phyloP scores from a whole-genome alignment of 2,329 filamentous ascomycete species.

The Trichoderma koningii region DNA sequence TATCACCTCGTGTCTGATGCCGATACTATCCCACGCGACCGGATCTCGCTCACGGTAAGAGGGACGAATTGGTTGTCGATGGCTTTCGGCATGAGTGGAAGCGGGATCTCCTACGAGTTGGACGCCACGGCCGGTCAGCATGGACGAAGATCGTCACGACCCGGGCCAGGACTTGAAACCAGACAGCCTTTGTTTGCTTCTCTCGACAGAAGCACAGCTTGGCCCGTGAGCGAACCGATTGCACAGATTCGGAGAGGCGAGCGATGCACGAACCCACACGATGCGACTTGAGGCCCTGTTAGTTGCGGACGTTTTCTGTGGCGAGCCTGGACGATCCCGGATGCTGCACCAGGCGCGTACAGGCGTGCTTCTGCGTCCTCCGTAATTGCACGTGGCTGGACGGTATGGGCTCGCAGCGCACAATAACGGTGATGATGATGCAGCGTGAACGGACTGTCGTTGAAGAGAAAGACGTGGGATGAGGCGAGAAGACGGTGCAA shows the following conservation, averaged over 20 bases:
- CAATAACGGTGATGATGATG: too few species aligned
- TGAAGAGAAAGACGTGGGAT: too few species aligned
- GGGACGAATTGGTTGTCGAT: background rate
- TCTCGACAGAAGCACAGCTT: background rate
- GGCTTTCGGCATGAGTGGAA: background rate
- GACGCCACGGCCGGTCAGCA: slow-evolving; percentile 9
- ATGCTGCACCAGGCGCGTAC: background rate
- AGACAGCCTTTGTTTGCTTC: background rate
- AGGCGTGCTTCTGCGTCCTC: background rate
- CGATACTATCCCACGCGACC: background rate
- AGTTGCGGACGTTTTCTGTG: slow-evolving; percentile 1
- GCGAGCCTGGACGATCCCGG: slow-evolving; percentile 8
- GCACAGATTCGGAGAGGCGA: background rate
- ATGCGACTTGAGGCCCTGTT: slow-evolving; percentile 5
- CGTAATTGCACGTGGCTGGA: slow-evolving; percentile 17
- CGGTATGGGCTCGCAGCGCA: background rate
- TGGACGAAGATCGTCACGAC: background rate
- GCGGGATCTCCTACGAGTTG: slow-evolving; percentile 1
- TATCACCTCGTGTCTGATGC: background rate
- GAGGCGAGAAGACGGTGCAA: background rate
- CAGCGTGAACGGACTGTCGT: too few species aligned
- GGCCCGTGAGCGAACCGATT: slow-evolving; percentile 6
- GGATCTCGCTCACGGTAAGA: too few species aligned
- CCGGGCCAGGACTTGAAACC: background rate
- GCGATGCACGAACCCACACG: slow-evolving; percentile 13